phyloP scores from a whole-genome alignment of 176 grass and related monocot species.

The Aechmea fasciata region DNA sequence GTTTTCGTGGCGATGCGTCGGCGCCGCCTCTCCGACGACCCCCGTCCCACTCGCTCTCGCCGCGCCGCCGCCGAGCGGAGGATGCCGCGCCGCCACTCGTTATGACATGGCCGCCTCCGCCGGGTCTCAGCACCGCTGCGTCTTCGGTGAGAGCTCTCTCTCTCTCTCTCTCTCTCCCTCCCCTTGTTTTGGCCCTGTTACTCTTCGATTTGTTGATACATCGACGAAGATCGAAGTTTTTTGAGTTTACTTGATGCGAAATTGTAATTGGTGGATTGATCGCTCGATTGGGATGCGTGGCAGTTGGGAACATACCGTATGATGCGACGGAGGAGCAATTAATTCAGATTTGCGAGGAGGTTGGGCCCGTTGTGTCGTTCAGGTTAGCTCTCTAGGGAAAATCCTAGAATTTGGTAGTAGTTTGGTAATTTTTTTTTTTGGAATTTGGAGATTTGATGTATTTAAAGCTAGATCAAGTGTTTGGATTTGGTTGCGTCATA shows the following conservation, averaged over 20 bases:
- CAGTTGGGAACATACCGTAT: conserved; percentile 95
- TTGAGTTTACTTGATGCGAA: not conserved
- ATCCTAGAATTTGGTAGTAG: not conserved
- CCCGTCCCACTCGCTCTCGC: not conserved
- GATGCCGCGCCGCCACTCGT: not conserved
- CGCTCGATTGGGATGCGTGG: conserved; percentile 15
- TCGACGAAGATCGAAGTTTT: not conserved
- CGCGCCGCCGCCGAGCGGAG: not conserved
- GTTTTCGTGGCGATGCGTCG: not conserved
- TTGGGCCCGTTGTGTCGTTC: conserved; percentile 90
- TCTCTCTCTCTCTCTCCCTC: not conserved
- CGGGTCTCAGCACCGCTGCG: conserved; percentile 66
- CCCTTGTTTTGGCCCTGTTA: not conserved
- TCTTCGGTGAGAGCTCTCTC: conserved; percentile 52
- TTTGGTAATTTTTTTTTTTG: conserved; percentile 1
- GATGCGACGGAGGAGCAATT: conserved; percentile 93
- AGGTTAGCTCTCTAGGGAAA: conserved; percentile 33
- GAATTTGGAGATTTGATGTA: not conserved
- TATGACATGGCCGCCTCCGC: conserved; percentile 25
- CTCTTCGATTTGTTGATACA: not conserved
- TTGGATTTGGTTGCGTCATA: too few species aligned
- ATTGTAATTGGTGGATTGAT: conserved; percentile 5
- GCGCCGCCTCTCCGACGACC: not conserved
- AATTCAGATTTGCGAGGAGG: conserved; percentile 86
- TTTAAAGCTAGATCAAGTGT: too few species aligned